Conservation (phyloP, 2,329 filamentous ascomycete genomes). For the Cladosporium sp. region DNA sequence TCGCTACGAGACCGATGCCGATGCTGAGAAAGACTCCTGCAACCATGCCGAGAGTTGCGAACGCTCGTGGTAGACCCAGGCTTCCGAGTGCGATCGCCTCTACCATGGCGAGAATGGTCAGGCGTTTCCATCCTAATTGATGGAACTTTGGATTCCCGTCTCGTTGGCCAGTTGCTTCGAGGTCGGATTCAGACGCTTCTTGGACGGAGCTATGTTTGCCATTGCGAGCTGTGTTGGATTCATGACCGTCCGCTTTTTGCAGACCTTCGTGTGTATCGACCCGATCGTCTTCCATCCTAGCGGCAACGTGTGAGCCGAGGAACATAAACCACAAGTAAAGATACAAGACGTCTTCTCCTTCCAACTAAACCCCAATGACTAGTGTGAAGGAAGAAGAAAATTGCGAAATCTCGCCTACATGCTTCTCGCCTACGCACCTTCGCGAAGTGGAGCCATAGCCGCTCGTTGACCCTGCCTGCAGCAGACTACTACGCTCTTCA, state of each 20-base stretch:
- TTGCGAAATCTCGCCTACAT: neutral
- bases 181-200: neutral
- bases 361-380: neutral
- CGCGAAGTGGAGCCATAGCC: neutral
- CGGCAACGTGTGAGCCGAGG: neutral
- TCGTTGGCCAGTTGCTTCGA: neutral
- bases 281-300: neutral
- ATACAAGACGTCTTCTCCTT: neutral
- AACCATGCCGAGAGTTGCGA: conserved; percentile 8
- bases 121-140: conserved; percentile 7
- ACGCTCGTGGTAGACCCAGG: conserved; percentile 7
- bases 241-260: neutral
- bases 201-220: neutral
- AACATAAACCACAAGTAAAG: neutral
- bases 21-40: conserved; percentile 8
- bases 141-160: conserved; percentile 8
- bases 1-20: conserved; percentile 7
- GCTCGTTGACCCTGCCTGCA: neutral
- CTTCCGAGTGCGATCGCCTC: conserved; percentile 8
- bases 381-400: neutral
- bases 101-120: conserved; percentile 9
- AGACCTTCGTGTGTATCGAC: neutral
- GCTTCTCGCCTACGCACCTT: conserved; percentile 6
- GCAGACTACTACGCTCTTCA: conserved; percentile 1
- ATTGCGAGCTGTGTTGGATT: neutral